A percentile compares a stretch with the other conserved stretches of the same genome.
Conservation (phyloP, 345 rosid genomes). For the Odontarrhena argentea region DNA sequence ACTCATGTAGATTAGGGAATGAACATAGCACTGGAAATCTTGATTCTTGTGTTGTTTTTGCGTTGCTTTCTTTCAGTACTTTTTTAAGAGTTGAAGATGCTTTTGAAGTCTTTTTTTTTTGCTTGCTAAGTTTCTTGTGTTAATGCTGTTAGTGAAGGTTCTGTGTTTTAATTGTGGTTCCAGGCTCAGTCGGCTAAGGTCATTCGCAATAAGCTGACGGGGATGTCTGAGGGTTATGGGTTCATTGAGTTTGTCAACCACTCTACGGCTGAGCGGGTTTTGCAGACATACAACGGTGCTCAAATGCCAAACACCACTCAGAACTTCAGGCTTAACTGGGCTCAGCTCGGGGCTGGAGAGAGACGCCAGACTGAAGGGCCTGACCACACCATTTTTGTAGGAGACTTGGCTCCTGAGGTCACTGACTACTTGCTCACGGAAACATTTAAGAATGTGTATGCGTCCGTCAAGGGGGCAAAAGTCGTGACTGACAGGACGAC, state of each 20-base stretch:
- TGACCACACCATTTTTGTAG: slow-evolving; percentile 81
- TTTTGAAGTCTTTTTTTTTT: too few species aligned
- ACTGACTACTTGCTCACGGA: slow-evolving; percentile 72
- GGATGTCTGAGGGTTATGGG: slow-evolving; percentile 77
- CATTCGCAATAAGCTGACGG: slow-evolving; percentile 76
- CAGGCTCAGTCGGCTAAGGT: slow-evolving; percentile 78
- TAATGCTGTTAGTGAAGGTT: not conserved
- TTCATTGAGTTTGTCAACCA: slow-evolving; percentile 74
- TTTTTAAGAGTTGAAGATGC: too few species aligned
- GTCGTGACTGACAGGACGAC: slow-evolving; percentile 84
- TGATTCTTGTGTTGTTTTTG: not conserved
- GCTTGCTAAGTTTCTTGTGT: too few species aligned
- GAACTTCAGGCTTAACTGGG: slow-evolving; percentile 89
- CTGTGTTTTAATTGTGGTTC: slow-evolving; percentile 1
- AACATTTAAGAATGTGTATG: slow-evolving; percentile 60
- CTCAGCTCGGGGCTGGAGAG: slow-evolving; percentile 85
- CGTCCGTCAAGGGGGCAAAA: slow-evolving; percentile 88
- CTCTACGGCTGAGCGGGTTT: slow-evolving; percentile 75
- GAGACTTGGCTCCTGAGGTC: slow-evolving; percentile 92
- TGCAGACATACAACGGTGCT: slow-evolving; percentile 75
- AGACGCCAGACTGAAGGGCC: slow-evolving; percentile 78
- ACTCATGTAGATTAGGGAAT: not conserved
- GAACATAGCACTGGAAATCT: not conserved
- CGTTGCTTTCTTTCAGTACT: not conserved
- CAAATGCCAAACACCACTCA: slow-evolving; percentile 77